Conservation (phyloP, 306 rosid genomes). For the Ammopiptanthus mongolicus region DNA sequence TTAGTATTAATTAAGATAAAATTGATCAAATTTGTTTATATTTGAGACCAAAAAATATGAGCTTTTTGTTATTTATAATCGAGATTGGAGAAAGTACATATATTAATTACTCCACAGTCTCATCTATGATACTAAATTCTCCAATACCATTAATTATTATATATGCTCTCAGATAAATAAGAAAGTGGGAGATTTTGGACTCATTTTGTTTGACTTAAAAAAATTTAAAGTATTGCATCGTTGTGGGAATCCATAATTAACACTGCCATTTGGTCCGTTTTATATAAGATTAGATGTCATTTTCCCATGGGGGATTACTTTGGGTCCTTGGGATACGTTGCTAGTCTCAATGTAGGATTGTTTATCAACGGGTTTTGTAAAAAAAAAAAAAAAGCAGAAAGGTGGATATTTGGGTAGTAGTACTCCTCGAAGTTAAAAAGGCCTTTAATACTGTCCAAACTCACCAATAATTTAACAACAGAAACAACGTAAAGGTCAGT, state of each 20-base stretch:
- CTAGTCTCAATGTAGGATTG: conserved; percentile 26
- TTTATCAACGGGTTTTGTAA: not conserved
- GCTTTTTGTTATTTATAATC: too few species aligned
- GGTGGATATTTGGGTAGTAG: not conserved
- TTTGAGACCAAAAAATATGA: too few species aligned
- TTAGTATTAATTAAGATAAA: too few species aligned
- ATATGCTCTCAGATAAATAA: not conserved
- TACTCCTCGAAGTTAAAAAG: not conserved
- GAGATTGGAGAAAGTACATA: too few species aligned
- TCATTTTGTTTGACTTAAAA: conserved; percentile 37
- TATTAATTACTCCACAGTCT: too few species aligned
- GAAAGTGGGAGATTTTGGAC: conserved; percentile 16
- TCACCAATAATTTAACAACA: not conserved
- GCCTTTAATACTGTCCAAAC: not conserved
- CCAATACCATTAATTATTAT: too few species aligned
- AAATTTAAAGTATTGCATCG: conserved; percentile 18
- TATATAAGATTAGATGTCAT: conserved; percentile 21
- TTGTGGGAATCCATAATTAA: conserved; percentile 5
- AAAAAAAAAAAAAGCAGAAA: not conserved
- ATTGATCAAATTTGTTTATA: too few species aligned
- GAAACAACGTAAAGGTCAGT: not conserved
- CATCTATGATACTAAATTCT: too few species aligned
- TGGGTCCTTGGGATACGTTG: not conserved
- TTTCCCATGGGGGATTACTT: conserved; percentile 15
- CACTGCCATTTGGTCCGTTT: not conserved